These are phyloP conservation scores for Saraca asoca DNA, from an alignment of 331 rosid species.

Conservation along the genomic window DNA sequence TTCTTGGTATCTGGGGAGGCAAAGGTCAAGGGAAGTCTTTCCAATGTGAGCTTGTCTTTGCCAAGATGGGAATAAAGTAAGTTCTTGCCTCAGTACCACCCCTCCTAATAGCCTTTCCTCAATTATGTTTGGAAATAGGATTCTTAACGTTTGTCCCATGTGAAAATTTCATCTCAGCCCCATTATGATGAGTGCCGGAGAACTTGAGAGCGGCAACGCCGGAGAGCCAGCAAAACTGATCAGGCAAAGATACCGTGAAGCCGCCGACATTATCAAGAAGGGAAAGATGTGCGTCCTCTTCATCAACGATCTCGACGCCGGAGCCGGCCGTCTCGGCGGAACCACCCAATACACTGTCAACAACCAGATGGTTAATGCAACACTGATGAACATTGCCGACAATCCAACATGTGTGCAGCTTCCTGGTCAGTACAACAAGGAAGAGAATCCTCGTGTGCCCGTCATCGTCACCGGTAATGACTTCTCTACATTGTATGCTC, in stretches of 20 bases:
- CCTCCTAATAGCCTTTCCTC: too few relatives aligned
- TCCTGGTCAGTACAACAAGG: constrained; percentile 99
- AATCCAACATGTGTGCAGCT: constrained; percentile 93
- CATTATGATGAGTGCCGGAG: constrained; percentile 99
- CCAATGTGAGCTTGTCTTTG: constrained; percentile 95
- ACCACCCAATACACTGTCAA: constrained; percentile 97
- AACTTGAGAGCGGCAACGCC: constrained; percentile 93
- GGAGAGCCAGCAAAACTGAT: constrained; percentile 97
- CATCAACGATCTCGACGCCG: constrained; percentile 97
- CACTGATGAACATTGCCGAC: constrained; percentile 98
- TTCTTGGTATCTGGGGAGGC: constrained; percentile 98
- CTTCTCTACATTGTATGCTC: constrained; percentile 93
- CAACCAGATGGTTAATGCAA: constrained; percentile 99
- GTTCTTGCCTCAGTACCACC: constrained; percentile 16
- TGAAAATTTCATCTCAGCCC: constrained; percentile 56
- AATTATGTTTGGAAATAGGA: too few relatives aligned
- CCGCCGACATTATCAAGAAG: constrained; percentile 80
- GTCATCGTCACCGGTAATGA: constrained; percentile 96
- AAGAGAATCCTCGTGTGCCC: constrained; percentile 91
- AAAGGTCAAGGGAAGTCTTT: constrained; percentile 98
- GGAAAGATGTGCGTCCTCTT: constrained; percentile 91
- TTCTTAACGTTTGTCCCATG: not conserved
- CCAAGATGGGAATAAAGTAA: constrained; percentile 97
- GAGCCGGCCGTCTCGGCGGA: constrained; percentile 95
- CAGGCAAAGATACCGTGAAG: constrained; percentile 94